A percentile compares a stretch with the other conserved stretches of the same genome.
Evolutionary conservation across 129 eudicot species (phyloP).

Genomic region (Apium graveolens): DNA sequence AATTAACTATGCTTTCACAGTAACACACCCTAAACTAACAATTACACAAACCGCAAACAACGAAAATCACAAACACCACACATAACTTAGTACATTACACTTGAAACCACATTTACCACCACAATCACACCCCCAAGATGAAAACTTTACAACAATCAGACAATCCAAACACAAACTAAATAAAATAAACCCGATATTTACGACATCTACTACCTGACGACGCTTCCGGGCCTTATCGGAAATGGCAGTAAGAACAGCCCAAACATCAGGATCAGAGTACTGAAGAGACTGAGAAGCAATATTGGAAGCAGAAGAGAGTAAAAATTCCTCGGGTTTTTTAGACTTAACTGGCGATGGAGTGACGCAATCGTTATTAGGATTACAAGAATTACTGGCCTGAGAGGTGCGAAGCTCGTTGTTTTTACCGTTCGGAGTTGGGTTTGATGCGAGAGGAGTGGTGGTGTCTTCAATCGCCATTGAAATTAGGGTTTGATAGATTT

Average conservation of each 20-base stretch:
- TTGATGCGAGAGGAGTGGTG: slow-evolving; percentile 28
- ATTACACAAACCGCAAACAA: not conserved
- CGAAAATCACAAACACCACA: not conserved
- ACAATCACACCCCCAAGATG: not conserved
- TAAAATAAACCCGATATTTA: not conserved
- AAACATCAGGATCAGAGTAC: slow-evolving; percentile 67
- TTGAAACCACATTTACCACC: not conserved
- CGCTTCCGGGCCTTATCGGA: slow-evolving; percentile 78
- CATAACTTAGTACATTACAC: not conserved
- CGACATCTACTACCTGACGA: slow-evolving; percentile 41
- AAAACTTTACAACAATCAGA: not conserved
- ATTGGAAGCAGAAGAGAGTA: slow-evolving; percentile 56
- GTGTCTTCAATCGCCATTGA: slow-evolving; percentile 32
- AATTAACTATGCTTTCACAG: not conserved
- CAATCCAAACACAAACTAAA: not conserved
- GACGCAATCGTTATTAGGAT: slow-evolving; percentile 10
- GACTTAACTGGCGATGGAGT: slow-evolving; percentile 11
- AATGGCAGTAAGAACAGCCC: slow-evolving; percentile 96
- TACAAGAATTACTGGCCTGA: slow-evolving; percentile 22
- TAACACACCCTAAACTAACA: not conserved
- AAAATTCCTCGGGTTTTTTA: slow-evolving; percentile 33
- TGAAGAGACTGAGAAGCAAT: slow-evolving; percentile 77
- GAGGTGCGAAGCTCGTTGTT: slow-evolving; percentile 23
- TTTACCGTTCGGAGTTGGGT: slow-evolving; percentile 32
- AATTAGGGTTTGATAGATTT: not conserved